These are phyloP conservation scores for Cladosporium cucumerinum DNA, from an alignment of 2,329 filamentous ascomycete genomes.

Conservation along the genomic window DNA sequence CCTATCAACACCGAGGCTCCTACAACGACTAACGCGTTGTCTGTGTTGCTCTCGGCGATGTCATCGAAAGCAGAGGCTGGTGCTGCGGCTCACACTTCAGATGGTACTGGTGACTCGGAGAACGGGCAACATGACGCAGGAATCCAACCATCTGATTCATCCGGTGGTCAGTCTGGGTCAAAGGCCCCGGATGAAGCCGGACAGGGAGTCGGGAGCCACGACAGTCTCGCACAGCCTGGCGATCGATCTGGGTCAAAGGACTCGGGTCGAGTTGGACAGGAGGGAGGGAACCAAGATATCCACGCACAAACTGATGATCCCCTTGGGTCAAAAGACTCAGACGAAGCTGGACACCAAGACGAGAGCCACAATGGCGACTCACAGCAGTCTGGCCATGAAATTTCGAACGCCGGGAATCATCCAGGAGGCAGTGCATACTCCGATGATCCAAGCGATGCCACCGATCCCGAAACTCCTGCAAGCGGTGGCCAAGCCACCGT, in stretches of 20 bases:
- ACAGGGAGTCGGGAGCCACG: background rate
- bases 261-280: background rate
- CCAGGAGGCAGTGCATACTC: background rate
- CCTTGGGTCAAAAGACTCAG: background rate
- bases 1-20: background rate
- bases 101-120: background rate
- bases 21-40: background rate
- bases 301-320: background rate
- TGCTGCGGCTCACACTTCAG: background rate
- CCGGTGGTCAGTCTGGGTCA: background rate
- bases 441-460: background rate
- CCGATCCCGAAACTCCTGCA: background rate
- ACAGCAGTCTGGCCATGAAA: background rate
- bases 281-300: background rate
- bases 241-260: background rate
- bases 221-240: background rate
- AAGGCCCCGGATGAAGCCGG: background rate
- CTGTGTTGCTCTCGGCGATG: background rate
- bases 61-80: background rate
- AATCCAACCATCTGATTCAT: background rate
- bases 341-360: background rate
- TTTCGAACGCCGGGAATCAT: background rate
- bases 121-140: background rate
- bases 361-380: background rate
- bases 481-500: background rate